Evolutionary conservation across 352 stramenopile genomes (phyloP).

Genomic region (Globisporangium polare): DNA sequence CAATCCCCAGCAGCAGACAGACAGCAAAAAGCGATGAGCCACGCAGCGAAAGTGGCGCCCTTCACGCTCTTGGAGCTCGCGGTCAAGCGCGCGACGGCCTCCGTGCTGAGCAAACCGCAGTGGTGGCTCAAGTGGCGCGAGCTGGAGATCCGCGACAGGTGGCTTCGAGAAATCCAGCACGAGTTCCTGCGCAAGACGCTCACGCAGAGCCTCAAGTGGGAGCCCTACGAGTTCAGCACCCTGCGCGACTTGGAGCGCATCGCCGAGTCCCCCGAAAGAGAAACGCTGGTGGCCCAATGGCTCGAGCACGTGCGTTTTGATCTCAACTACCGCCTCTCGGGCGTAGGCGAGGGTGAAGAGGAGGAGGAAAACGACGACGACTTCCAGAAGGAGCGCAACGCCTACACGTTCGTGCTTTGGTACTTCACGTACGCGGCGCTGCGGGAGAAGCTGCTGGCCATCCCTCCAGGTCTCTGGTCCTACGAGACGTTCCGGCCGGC

Average conservation of each 20-base stretch:
- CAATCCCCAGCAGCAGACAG: neutral
- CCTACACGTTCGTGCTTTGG: constrained; percentile 2
- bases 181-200: constrained; percentile 14
- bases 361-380: neutral
- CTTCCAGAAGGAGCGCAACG: constrained; percentile 1
- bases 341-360: neutral
- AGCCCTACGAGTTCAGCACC: neutral
- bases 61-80: constrained; percentile 14
- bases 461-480: neutral
- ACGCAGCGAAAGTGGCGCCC: neutral
- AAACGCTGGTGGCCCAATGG: neutral
- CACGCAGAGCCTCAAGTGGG: constrained; percentile 7
- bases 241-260: neutral
- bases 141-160: constrained; percentile 8
- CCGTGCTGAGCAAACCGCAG: constrained; percentile 11
- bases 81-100: neutral
- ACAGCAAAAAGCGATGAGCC: too few species aligned
- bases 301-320: constrained; percentile 1
- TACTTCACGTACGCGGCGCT: constrained; percentile 7
- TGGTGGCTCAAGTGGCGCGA: constrained; percentile 15
- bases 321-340: neutral
- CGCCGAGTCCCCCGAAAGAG: neutral
- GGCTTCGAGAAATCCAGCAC: constrained; percentile 4
- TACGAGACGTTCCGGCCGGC: neutral
- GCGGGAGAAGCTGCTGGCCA: neutral